Evolutionary conservation across 2,329 filamentous ascomycete species (phyloP).

Genomic region (Lachnum nothofagi): DNA sequence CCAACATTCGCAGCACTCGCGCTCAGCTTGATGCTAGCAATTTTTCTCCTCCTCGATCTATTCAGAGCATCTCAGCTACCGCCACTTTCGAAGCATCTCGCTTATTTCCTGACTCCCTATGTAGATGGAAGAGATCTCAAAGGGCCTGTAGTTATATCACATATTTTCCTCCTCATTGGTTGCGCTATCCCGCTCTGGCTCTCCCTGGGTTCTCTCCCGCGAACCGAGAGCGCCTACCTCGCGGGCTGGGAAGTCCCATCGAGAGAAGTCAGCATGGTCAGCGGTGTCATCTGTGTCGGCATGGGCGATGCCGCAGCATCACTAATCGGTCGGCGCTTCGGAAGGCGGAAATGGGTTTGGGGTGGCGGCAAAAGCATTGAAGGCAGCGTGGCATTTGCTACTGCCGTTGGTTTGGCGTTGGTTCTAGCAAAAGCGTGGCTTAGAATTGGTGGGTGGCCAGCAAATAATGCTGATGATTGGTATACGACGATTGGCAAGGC

Average conservation of each 20-base stretch:
- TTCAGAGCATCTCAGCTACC: conserved; percentile 87
- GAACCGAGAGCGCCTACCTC: conserved; percentile 52
- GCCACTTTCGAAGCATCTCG: conserved; percentile 79
- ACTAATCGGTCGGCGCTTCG: conserved; percentile 80
- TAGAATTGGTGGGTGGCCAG: conserved; percentile 68
- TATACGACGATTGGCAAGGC: conserved; percentile 65
- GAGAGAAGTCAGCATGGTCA: conserved; percentile 82
- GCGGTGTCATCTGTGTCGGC: conserved; percentile 88
- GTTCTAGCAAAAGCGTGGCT: conserved; percentile 69
- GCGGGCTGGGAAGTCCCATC: conserved; percentile 69
- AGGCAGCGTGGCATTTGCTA: conserved; percentile 74
- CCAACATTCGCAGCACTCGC: conserved; percentile 77
- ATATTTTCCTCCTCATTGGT: conserved; percentile 91
- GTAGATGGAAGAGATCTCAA: conserved; percentile 90
- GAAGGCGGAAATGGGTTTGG: conserved; percentile 90
- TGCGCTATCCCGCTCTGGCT: conserved; percentile 95
- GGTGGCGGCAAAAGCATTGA: conserved; percentile 93
- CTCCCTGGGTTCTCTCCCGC: conserved; percentile 64
- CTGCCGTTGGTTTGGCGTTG: conserved; percentile 72
- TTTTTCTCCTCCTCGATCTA: conserved; percentile 85
- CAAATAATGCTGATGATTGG: conserved; percentile 71
- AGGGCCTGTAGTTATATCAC: conserved; percentile 89
- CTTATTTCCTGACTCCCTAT: conserved; percentile 83
- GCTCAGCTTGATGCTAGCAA: conserved; percentile 69
- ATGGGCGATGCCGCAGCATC: conserved; percentile 92